Evolutionary conservation across 2,329 filamentous ascomycete genomes (phyloP).

Genomic region (Pochonia chlamydosporia): DNA sequence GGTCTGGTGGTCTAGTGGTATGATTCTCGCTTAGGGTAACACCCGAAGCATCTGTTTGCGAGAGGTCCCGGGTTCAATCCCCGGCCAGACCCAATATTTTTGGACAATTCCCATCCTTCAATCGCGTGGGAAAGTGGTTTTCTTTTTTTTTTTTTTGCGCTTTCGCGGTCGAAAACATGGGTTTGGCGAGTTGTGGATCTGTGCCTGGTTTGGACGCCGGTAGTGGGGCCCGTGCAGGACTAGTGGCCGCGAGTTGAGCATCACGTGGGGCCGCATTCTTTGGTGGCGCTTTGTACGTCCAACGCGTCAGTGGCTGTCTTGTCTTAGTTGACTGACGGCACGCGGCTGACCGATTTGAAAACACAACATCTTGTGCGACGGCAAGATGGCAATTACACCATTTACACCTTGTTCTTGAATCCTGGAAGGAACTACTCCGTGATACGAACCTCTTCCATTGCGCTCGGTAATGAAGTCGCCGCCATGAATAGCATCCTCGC

Average conservation of each 20-base stretch:
- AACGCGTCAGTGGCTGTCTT: not conserved
- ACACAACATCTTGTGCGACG: not conserved
- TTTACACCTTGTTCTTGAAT: not conserved
- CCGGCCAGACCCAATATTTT: slow-evolving; percentile 33
- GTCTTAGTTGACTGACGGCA: not conserved
- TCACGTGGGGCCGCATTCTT: not conserved
- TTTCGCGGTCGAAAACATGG: no score
- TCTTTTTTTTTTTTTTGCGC: no score
- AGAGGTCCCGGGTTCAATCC: slow-evolving; percentile 43
- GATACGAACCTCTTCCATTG: not conserved
- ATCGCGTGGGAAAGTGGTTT: no score
- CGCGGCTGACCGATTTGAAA: not conserved
- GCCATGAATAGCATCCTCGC: slow-evolving; percentile 5
- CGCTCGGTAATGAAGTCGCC: not conserved
- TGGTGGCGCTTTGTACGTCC: not conserved
- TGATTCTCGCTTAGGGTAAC: slow-evolving; percentile 64
- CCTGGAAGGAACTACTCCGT: not conserved
- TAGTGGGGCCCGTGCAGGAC: no score
- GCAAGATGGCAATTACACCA: not conserved
- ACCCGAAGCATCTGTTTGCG: slow-evolving; percentile 31
- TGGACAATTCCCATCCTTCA: no score
- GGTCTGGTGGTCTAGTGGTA: slow-evolving; percentile 60
- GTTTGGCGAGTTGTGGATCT: no score
- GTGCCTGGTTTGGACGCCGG: no score
- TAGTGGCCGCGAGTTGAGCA: not conserved